These are phyloP conservation scores for Cardiospermum halicacabum DNA, from an alignment of 345 rosid genomes.

Conservation along the genomic window DNA sequence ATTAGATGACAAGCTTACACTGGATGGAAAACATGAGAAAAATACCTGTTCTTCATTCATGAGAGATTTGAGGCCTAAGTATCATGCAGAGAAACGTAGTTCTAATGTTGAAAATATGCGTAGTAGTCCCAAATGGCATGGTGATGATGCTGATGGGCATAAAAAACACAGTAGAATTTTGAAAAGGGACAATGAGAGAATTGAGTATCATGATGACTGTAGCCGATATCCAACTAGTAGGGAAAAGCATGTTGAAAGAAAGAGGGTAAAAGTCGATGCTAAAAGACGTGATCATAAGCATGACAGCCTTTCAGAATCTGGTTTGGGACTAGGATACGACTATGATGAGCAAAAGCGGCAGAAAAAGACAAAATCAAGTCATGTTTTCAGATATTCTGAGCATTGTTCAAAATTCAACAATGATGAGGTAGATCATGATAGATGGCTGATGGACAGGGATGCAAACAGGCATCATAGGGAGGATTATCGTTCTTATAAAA, in stretches of 20 bases:
- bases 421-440: constrained; percentile 22
- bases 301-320: constrained; percentile 22
- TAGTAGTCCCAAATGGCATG: constrained; percentile 23
- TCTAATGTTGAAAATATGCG: constrained; percentile 31
- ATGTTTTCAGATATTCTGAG: constrained; percentile 16
- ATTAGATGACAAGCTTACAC: background rate
- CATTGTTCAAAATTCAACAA: constrained; percentile 9
- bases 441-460: constrained; percentile 40
- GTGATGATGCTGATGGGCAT: constrained; percentile 22
- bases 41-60: constrained; percentile 12
- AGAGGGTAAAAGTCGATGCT: constrained; percentile 11
- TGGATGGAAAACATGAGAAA: constrained; percentile 14
- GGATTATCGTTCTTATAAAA: constrained; percentile 13
- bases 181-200: constrained; percentile 14
- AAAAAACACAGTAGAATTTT: constrained; percentile 14
- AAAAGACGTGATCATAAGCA: constrained; percentile 17
- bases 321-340: constrained; percentile 19
- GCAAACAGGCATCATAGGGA: constrained; percentile 21
- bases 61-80: constrained; percentile 10
- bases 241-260: constrained; percentile 19
- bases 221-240: constrained; percentile 11
- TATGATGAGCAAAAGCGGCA: constrained; percentile 13
- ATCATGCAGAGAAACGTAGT: constrained; percentile 27
- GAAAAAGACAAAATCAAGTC: constrained; percentile 21
- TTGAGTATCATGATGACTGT: constrained; percentile 22